Conservation (phyloP, 2,329 filamentous ascomycete genomes). For the Aspergillus fumigatus region DNA sequence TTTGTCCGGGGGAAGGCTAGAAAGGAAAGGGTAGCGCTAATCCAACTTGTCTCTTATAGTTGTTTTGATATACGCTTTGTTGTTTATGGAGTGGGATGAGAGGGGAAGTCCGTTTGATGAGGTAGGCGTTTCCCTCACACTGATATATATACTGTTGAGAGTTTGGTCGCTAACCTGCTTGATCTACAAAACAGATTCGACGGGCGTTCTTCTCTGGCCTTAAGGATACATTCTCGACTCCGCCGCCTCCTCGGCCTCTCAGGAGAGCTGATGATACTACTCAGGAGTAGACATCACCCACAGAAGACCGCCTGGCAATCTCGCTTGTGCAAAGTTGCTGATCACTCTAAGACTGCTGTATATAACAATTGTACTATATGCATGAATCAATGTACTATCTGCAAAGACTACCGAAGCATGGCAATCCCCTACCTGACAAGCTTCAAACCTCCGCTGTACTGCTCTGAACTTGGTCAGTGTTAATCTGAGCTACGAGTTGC, state of each 20-base stretch:
- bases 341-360: not conserved
- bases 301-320: not conserved
- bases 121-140: slow-evolving; percentile 23
- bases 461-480: not conserved
- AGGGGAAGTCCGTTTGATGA: slow-evolving; percentile 37
- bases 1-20: not conserved
- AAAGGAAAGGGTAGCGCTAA: slow-evolving; percentile 5
- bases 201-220: slow-evolving; percentile 29
- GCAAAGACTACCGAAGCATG: not conserved
- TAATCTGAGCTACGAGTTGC: slow-evolving; percentile 9
- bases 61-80: slow-evolving; percentile 38
- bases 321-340: not conserved
- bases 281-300: slow-evolving; percentile 1
- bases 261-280: slow-evolving; percentile 15
- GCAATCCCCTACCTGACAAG: too few species aligned
- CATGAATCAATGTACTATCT: not conserved
- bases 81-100: slow-evolving; percentile 45
- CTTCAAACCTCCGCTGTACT: not conserved
- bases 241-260: slow-evolving; percentile 25
- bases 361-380: not conserved
- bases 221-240: slow-evolving; percentile 29
- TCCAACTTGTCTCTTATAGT: slow-evolving; percentile 22
- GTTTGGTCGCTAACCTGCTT: slow-evolving; percentile 3
- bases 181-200: slow-evolving; percentile 24
- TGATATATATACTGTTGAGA: not conserved